A percentile compares a stretch with the other conserved stretches of the same genome.
These are phyloP conservation scores for Ceratobasidium sp. DNA, from an alignment of 1,284 basidiomycete genomes.

Conservation along the genomic window DNA sequence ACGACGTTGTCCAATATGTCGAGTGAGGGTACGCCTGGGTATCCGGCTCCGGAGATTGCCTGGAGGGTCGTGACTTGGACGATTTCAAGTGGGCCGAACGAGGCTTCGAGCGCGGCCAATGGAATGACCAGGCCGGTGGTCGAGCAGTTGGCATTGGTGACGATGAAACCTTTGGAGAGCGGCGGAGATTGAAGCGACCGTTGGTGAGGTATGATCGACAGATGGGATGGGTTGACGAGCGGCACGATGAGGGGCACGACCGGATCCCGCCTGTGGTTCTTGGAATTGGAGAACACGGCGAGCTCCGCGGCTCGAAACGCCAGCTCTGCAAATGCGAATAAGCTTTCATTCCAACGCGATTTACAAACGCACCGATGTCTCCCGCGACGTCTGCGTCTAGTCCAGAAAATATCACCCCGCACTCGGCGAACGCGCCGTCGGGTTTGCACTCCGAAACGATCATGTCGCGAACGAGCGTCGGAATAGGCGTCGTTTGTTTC, in stretches of 20 bases:
- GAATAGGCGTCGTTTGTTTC: conserved; percentile 89
- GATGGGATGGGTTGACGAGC: conserved; percentile 90
- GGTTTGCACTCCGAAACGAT: conserved; percentile 82
- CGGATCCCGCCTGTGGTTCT: conserved; percentile 94
- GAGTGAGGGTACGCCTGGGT: conserved; percentile 90
- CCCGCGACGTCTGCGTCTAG: conserved; percentile 94
- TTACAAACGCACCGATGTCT: conserved; percentile 76
- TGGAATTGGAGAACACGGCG: conserved; percentile 97
- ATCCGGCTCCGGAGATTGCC: conserved; percentile 96
- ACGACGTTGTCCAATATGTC: conserved; percentile 98
- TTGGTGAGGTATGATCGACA: conserved; percentile 87
- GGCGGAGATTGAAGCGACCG: conserved; percentile 71
- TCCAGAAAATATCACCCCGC: conserved; percentile 92
- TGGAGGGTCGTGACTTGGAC: conserved; percentile 96
- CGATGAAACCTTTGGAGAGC: conserved; percentile 89
- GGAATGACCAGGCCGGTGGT: conserved; percentile 95
- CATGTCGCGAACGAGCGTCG: conserved; percentile 69
- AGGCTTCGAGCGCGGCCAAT: conserved; percentile 88
- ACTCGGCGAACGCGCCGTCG: conserved; percentile 74
- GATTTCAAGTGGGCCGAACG: conserved; percentile 92
- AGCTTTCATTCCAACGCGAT: conserved; percentile 41
- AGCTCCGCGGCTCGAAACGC: conserved; percentile 89
- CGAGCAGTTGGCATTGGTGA: conserved; percentile 98
- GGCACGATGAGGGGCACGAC: conserved; percentile 97
- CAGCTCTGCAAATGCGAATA: conserved; percentile 59